Percentiles rank a stretch among this genome's conserved stretches.
These are phyloP conservation scores for Calonectria multiphialidica DNA, from an alignment of 2,329 filamentous ascomycete species.

Conservation along the genomic window DNA sequence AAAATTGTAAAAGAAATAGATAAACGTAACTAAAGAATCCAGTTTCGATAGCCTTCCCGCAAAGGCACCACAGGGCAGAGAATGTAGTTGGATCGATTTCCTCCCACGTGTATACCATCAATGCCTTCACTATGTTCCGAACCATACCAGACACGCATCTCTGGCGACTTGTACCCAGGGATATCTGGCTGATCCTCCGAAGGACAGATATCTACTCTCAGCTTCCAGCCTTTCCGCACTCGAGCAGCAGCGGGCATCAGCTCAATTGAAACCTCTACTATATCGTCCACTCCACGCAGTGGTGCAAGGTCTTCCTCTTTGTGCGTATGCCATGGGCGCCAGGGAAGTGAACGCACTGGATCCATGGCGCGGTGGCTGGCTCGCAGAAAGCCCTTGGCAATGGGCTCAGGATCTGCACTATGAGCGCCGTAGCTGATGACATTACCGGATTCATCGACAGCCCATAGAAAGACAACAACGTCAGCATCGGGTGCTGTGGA, in stretches of 20 bases:
- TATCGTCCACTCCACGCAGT: neutral
- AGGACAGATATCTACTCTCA: neutral
- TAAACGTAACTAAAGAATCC: neutral
- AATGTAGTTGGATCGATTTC: neutral
- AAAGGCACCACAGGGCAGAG: neutral
- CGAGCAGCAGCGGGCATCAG: neutral
- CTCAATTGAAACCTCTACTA: neutral
- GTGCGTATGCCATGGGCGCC: neutral
- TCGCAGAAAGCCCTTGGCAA: neutral
- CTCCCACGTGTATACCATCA: neutral
- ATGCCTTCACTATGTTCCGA: neutral
- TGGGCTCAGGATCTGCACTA: neutral
- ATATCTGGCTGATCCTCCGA: neutral
- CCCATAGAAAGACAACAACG: neutral
- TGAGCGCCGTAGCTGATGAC: neutral
- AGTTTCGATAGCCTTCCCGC: neutral
- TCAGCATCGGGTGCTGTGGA: neutral
- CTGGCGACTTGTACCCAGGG: neutral
- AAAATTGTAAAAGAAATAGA: neutral
- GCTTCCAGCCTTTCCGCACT: neutral
- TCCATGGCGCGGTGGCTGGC: neutral
- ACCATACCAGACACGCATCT: neutral
- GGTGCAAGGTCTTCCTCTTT: neutral
- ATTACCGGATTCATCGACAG: neutral
- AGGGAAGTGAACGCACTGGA: neutral